Evolutionary conservation across 2,329 filamentous ascomycete genomes (phyloP).

Genomic region (Fusarium ramigenum): DNA sequence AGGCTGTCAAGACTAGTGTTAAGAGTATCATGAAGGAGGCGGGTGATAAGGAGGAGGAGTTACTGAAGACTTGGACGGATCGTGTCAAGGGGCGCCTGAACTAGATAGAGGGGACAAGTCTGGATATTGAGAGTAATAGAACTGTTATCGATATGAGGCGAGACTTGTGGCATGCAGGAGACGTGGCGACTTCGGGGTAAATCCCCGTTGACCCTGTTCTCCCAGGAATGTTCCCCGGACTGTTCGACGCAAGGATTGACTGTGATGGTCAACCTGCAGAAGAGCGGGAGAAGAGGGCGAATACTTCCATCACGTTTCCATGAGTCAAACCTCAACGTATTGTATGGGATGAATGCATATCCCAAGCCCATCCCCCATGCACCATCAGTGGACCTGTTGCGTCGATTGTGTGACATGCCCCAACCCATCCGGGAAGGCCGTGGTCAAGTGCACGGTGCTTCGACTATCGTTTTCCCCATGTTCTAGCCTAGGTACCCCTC

Average conservation of each 20-base stretch:
- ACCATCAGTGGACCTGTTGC: neutral
- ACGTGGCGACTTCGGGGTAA: neutral
- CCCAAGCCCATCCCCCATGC: neutral
- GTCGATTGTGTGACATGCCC: neutral
- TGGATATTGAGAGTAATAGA: neutral
- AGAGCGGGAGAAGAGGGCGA: neutral
- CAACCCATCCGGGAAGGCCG: neutral
- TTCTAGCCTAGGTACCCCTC: neutral
- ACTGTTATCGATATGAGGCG: neutral
- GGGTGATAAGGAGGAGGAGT: conserved; percentile 54
- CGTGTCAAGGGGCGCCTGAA: conserved; percentile 26
- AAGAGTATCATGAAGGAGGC: conserved; percentile 50
- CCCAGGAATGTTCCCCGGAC: neutral
- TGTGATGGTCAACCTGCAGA: neutral
- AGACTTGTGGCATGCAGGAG: neutral
- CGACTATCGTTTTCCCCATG: neutral
- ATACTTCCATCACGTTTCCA: neutral
- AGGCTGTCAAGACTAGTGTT: conserved; percentile 52
- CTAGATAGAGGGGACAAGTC: neutral
- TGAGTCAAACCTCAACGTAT: neutral
- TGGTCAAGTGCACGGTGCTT: neutral
- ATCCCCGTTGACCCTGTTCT: neutral
- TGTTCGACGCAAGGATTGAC: neutral
- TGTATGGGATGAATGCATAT: neutral
- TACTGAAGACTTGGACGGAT: conserved; percentile 28